Evolutionary conservation across 495 filamentous ascomycete genomes (phyloP), one percentile per base, ranked within the genome.

Genomic region (Aspergillus sclerotiicarbonarius): DNA sequence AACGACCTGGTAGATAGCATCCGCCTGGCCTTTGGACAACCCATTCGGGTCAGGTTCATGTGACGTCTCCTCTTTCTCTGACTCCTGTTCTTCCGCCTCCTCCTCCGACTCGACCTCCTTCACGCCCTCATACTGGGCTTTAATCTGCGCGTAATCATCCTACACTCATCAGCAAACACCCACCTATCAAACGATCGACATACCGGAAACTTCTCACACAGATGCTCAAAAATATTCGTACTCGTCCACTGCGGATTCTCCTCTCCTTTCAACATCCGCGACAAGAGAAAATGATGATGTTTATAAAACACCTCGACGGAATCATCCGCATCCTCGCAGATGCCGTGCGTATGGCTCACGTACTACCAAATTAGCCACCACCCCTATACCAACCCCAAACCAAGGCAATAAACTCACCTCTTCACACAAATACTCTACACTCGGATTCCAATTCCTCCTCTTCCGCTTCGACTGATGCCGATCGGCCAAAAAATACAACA

Each of bases 401-500:
- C 45, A 20, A 37, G 1, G 33, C 3, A 39, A 50, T 54, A 57
- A 51, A 55, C 77, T 57, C 54, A 82, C 80, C 66, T 78, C 73
- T 54, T 76, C 73, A 47, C 72, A 77, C 20, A 80, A 60, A 53
- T 70, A 71, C 54, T 71, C 72, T 18, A 77, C 67, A 31, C 69
- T 71, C 5, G 74, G 74, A 43, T 75, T 76, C 53, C 67, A 62
- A 49, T 54, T 61, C 37, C 69, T 70, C 35, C 67, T 74, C 32
- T 69, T 69, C 9, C 75, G 66, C 58, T 71, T 67, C 18, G 54
- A 65, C 39, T 72, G 66, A 59, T 78, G 71, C 47, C 61, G 67
- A 56, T 88, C 86, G 8, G 76, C 78, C 32, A 90, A 63, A 60
- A 85, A 86, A 71, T 90, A 91, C 12, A 91, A 80, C 58, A 91